Evolutionary conservation across 2,329 filamentous ascomycete species (phyloP).

Genomic region (Cladosporium sp.): DNA sequence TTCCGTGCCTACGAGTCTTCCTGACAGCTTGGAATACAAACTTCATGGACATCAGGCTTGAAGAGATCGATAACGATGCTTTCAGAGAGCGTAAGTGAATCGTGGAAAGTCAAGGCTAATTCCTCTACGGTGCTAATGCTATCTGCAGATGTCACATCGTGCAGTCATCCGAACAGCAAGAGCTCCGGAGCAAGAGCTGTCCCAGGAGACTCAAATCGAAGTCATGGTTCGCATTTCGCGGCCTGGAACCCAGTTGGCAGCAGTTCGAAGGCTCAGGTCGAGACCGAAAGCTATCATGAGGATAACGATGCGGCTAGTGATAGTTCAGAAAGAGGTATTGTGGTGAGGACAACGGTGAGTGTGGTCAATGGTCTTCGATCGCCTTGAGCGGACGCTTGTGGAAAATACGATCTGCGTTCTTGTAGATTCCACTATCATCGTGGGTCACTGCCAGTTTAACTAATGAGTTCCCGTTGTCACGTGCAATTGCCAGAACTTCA

Average conservation of each 20-base stretch:
- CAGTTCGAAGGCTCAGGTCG: background rate
- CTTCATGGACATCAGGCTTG: slow-evolving; percentile 12
- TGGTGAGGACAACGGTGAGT: background rate
- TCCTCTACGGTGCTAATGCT: background rate
- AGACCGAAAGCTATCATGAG: background rate
- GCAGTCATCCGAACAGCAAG: background rate
- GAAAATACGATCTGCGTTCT: too few relatives aligned
- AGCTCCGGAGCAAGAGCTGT: background rate
- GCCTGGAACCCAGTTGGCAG: background rate
- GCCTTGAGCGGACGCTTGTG: too few relatives aligned
- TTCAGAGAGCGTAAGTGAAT: slow-evolving; percentile 5
- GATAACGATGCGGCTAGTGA: slow-evolving; percentile 18
- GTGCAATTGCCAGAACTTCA: too few relatives aligned
- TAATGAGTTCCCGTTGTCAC: too few relatives aligned
- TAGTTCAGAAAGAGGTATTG: background rate
- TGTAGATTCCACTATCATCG: too few relatives aligned
- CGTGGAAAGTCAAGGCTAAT: background rate
- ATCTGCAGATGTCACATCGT: background rate
- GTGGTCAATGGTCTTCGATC: background rate
- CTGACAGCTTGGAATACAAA: slow-evolving; percentile 19
- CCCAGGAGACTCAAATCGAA: background rate
- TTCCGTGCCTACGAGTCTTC: slow-evolving; percentile 21
- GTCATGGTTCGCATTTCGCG: background rate
- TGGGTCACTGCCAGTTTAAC: too few relatives aligned
- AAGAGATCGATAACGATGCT: slow-evolving; percentile 6